Conservation (phyloP, 129 eudicot genomes). For the Apium graveolens region DNA sequence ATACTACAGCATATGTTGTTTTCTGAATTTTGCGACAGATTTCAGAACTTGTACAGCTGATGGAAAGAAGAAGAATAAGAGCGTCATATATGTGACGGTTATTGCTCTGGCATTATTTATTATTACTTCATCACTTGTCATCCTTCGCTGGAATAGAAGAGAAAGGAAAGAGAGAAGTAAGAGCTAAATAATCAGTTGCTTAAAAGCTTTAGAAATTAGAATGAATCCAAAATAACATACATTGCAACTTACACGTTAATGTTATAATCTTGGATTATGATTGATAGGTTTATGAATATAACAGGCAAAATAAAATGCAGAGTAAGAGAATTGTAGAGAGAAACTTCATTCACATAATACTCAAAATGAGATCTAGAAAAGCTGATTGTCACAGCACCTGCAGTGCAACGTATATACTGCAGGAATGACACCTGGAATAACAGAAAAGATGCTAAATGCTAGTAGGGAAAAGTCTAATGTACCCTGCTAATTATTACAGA, state of each 20-base stretch:
- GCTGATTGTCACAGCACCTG: too few relatives aligned
- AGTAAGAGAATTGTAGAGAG: too few relatives aligned
- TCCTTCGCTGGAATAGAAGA: constrained; percentile 32
- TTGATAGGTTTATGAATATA: too few relatives aligned
- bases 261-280: background rate
- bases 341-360: too few relatives aligned
- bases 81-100: constrained; percentile 18
- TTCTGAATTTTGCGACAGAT: constrained; percentile 18
- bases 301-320: too few relatives aligned
- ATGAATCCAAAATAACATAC: background rate
- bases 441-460: too few relatives aligned
- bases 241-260: background rate
- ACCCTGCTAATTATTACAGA: too few relatives aligned
- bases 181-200: background rate
- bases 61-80: constrained; percentile 16
- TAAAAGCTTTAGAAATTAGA: background rate
- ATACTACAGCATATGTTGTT: background rate
- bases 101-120: constrained; percentile 20
- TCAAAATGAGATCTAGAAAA: too few relatives aligned
- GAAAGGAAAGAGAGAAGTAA: constrained; percentile 22
- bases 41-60: constrained; percentile 22
- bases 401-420: too few relatives aligned
- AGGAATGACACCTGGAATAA: too few relatives aligned
- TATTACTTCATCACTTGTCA: constrained; percentile 1
- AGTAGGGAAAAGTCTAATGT: too few relatives aligned